Percentiles rank a stretch among this genome's conserved stretches.
Conservation (phyloP, 192 early-diverging fungal genomes). For the Entomortierella lignicola region DNA sequence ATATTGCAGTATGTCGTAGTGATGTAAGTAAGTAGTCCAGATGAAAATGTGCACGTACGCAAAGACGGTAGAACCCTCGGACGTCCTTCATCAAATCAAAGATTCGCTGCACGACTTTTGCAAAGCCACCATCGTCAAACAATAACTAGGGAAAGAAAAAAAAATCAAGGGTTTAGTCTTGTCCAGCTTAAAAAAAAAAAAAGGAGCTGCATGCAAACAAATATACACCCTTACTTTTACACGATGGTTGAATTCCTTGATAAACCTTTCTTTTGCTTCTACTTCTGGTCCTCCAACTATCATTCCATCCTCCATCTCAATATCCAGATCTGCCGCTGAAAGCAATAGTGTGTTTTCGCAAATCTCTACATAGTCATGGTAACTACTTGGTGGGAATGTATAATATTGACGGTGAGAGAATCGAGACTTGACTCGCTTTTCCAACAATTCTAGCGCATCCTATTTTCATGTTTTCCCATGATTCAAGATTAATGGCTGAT, state of each 20-base stretch:
- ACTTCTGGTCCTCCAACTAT: slow-evolving; percentile 3
- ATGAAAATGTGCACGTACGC: slow-evolving; percentile 52
- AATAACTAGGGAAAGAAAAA: slow-evolving; percentile 46
- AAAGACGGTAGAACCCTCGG: slow-evolving; percentile 62
- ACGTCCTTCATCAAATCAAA: slow-evolving; percentile 70
- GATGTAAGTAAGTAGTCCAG: neutral
- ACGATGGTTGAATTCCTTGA: slow-evolving; percentile 58
- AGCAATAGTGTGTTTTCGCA: slow-evolving; percentile 63
- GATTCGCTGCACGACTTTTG: slow-evolving; percentile 59
- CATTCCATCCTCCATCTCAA: slow-evolving; percentile 15
- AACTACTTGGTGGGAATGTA: slow-evolving; percentile 65
- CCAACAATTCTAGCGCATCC: slow-evolving; percentile 87
- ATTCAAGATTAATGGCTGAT: no score
- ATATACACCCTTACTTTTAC: slow-evolving; percentile 21
- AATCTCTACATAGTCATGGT: slow-evolving; percentile 70
- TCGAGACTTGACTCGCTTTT: slow-evolving; percentile 95
- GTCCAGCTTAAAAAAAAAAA: no score
- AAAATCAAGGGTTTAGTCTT: neutral
- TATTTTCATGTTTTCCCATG: slow-evolving; percentile 16
- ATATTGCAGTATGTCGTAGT: no score
- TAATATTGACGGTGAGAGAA: slow-evolving; percentile 91
- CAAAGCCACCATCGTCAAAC: slow-evolving; percentile 58
- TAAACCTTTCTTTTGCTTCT: slow-evolving; percentile 58
- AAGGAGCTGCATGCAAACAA: no score
- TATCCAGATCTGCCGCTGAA: slow-evolving; percentile 26